Evolutionary conservation across 768 basidiomycete genomes (phyloP).

Genomic region (Lactifluus echinatus): DNA sequence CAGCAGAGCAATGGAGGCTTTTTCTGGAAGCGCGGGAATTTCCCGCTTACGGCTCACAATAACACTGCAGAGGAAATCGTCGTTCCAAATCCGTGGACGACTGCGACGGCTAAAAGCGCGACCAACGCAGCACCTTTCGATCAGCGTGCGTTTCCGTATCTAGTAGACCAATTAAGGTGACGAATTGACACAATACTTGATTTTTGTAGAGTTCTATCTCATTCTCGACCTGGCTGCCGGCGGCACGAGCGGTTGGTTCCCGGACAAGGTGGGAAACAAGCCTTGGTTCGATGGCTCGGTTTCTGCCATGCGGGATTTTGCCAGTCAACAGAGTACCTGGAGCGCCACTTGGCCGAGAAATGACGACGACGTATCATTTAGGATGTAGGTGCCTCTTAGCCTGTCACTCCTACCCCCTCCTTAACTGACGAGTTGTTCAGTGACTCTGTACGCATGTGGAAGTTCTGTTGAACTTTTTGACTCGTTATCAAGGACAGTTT

Average conservation of each 20-base stretch:
- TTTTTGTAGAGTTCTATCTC: constrained; percentile 59
- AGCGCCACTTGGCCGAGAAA: constrained; percentile 64
- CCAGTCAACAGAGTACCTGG: constrained; percentile 54
- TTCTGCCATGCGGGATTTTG: constrained; percentile 68
- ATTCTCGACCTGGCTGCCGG: constrained; percentile 76
- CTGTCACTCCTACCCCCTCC: neutral
- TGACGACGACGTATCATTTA: constrained; percentile 54
- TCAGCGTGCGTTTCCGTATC: constrained; percentile 29
- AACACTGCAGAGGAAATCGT: constrained; percentile 32
- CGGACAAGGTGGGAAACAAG: constrained; percentile 50
- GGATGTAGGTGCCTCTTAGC: constrained; percentile 41
- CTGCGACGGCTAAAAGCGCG: constrained; percentile 26
- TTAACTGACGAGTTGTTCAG: constrained; percentile 17
- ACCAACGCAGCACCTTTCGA: constrained; percentile 49
- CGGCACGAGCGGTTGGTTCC: constrained; percentile 66
- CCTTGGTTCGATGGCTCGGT: constrained; percentile 56
- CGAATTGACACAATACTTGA: neutral
- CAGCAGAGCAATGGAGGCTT: constrained; percentile 31
- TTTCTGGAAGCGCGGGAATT: constrained; percentile 45
- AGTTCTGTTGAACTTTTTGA: constrained; percentile 19
- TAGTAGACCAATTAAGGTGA: neutral
- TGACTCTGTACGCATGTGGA: constrained; percentile 32
- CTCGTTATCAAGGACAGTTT: neutral
- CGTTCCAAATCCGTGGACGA: constrained; percentile 43
- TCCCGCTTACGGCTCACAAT: constrained; percentile 43